Base-by-base conservation (phyloP, 75 land plant genomes). In the Picea sitchensis region DNA sequence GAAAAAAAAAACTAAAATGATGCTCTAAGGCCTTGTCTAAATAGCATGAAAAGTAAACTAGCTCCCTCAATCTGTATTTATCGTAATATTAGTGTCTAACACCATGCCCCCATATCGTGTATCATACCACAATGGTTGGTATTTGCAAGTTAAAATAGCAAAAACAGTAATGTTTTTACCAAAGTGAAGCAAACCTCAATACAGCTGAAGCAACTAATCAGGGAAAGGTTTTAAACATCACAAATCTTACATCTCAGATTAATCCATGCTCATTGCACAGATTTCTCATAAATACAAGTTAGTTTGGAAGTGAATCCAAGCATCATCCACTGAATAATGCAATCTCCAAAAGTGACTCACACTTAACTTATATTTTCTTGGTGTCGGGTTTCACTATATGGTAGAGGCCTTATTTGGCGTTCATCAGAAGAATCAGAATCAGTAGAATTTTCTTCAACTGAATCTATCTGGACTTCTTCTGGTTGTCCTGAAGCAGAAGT, bases 391-490 rank as follows among this genome's bases (percentile, higher is more conserved):
- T 44, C n/a, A 2, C 18, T 15, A 18, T 18, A 34, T 68, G 5
- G 23, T n/a, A 9, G 41, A 8, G 74, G 74, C 54, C 51, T 44
- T 11, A 20, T 9, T 71, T 18, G 54, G 26, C 64, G 65, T 57
- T 58, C 77, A 58, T 76, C 77, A 30, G 62, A 36, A 58, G 77
- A 76, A 51, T 76, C 77, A 58, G 20, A 30, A 3, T 54, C 60
- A 58, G 80, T 32, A 15, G 87, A 86, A 23, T 83, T 76, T 23
- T 81, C 90, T 30, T 91, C 87, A 44, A 58, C 81, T 9, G 81
- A 80, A 78, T 80, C 60, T 26, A 47, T 11, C 54, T 44, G 74
- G 21, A 71, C 51, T 18, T 38, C 44, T 71, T 84, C 78, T 15
- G 65, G 58, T 38, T 80, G 79, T 13, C 74, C 77, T 72, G 81